Percentiles rank a stretch among this genome's conserved stretches.
phyloP scores from a whole-genome alignment of 1,139 yeast genomes.

The Hanseniaspora uvarum region DNA sequence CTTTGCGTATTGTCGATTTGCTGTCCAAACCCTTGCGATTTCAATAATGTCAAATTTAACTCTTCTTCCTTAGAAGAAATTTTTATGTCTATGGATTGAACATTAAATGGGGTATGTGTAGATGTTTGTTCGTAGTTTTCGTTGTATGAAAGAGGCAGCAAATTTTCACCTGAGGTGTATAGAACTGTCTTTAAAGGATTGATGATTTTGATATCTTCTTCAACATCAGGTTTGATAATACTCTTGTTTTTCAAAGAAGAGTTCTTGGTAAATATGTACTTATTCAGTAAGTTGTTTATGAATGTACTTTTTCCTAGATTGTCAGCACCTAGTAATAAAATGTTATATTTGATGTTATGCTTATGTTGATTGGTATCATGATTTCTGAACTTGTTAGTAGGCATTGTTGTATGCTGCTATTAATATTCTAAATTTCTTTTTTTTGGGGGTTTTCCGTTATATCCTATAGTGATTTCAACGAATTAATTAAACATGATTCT shows the following conservation, averaged over 20 bases:
- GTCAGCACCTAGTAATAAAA: constrained; percentile 65
- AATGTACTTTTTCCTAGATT: constrained; percentile 82
- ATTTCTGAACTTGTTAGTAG: constrained; percentile 28
- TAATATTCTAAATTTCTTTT: no score
- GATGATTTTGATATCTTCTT: constrained; percentile 29
- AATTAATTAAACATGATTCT: no score
- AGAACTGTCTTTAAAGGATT: constrained; percentile 32
- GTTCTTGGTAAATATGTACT: constrained; percentile 40
- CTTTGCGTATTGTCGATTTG: constrained; percentile 55
- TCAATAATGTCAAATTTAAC: constrained; percentile 47
- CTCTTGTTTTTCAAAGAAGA: constrained; percentile 37
- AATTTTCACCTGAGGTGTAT: constrained; percentile 30
- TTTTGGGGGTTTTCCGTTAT: not conserved
- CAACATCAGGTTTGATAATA: constrained; percentile 18
- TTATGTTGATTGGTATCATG: constrained; percentile 50
- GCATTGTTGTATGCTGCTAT: not conserved
- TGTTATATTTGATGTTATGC: constrained; percentile 71
- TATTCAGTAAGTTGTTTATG: constrained; percentile 61
- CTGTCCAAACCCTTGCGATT: constrained; percentile 74
- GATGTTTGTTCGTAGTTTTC: not conserved
- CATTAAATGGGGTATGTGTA: constrained; percentile 37
- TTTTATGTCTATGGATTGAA: constrained; percentile 36
- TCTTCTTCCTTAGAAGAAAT: constrained; percentile 24
- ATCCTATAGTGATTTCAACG: no score
- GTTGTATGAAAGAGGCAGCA: not conserved